phyloP scores from a whole-genome alignment of 768 basidiomycete genomes.

The Mycena amicta region DNA sequence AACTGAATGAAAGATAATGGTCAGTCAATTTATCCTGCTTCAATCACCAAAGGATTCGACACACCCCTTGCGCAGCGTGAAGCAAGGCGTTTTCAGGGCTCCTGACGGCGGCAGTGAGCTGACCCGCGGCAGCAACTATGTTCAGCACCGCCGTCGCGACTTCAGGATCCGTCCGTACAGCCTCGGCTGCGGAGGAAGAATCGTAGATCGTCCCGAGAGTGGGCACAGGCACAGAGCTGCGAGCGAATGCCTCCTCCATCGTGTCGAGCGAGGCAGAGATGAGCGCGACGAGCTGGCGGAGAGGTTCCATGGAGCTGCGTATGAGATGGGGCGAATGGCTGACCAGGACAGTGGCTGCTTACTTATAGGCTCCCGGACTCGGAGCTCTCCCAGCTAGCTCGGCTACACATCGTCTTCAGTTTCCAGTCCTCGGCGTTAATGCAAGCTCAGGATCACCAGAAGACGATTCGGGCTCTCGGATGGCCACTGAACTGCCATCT shows the following conservation, averaged over 20 bases:
- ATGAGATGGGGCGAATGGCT: too few species aligned
- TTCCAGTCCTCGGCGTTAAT: too few species aligned
- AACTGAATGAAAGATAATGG: neutral
- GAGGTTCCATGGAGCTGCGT: neutral
- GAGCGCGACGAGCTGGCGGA: neutral
- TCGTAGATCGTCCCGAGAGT: neutral
- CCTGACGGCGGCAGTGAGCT: neutral
- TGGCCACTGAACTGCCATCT: too few species aligned
- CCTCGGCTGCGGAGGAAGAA: neutral
- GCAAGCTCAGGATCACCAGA: too few species aligned
- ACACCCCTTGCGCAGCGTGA: too few species aligned
- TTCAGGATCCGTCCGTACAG: neutral
- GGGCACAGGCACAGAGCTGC: neutral
- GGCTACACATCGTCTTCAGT: too few species aligned
- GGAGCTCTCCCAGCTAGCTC: too few species aligned
- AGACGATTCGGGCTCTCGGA: too few species aligned
- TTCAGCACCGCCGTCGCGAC: neutral
- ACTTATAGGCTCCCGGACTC: too few species aligned
- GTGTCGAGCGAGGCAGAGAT: neutral
- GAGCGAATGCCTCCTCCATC: neutral
- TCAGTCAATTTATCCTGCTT: too few species aligned
- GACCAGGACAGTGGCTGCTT: too few species aligned
- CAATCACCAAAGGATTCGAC: too few species aligned
- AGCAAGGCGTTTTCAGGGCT: neutral
- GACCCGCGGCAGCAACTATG: neutral